These are phyloP conservation scores for Talaromyces verruculosus DNA, from an alignment of 2,329 filamentous ascomycete genomes.

Conservation along the genomic window DNA sequence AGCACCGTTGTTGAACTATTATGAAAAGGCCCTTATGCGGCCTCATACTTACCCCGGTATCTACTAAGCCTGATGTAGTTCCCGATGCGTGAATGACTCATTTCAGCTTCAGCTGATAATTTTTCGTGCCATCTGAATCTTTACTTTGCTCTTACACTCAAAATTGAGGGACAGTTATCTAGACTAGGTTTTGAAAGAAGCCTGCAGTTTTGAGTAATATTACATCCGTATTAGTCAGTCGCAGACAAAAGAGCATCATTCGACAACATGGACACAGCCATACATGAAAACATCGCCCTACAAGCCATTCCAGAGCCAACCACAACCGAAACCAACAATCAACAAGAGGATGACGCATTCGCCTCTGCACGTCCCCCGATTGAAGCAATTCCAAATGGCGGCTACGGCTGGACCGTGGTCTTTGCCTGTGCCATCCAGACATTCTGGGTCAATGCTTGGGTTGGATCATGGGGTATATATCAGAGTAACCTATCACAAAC, in stretches of 20 bases:
- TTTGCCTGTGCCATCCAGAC: constrained; percentile 8
- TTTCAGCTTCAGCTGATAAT: not conserved
- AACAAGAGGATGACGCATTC: not conserved
- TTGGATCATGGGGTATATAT: not conserved
- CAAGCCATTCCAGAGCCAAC: not conserved
- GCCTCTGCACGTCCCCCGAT: not conserved
- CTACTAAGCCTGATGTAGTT: not conserved
- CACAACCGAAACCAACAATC: not conserved
- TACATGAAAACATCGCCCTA: not conserved
- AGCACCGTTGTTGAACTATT: too few species aligned
- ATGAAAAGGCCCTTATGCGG: not conserved
- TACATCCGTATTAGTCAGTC: not conserved
- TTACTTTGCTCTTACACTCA: too few species aligned
- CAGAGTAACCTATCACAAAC: not conserved
- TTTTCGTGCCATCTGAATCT: too few species aligned
- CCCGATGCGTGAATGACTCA: not conserved
- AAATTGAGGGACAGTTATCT: too few species aligned
- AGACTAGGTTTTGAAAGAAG: too few species aligned
- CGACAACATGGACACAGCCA: not conserved
- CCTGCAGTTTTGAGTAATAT: too few species aligned
- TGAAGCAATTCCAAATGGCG: constrained; percentile 1
- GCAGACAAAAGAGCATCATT: not conserved
- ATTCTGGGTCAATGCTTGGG: constrained; percentile 10
- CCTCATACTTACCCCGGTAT: not conserved
- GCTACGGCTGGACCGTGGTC: constrained; percentile 9